These are phyloP conservation scores for Pseudozyma sp. DNA, from an alignment of 1,284 basidiomycete species.

Conservation along the genomic window DNA sequence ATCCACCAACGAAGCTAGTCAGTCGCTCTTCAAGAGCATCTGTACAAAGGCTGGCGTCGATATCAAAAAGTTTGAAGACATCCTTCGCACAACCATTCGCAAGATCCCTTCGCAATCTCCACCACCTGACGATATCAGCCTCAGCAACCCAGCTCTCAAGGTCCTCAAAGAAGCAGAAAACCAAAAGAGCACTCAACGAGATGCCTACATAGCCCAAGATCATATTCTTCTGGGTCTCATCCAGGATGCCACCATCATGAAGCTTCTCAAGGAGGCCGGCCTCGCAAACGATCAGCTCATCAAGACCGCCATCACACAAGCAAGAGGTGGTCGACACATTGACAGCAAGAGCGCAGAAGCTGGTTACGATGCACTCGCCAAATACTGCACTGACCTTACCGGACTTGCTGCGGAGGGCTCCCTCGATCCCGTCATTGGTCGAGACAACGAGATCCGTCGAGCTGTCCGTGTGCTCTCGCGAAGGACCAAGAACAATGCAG, in stretches of 20 bases:
- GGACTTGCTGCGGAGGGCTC: conserved; percentile 73
- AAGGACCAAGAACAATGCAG: conserved; percentile 89
- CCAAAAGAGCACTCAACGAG: conserved; percentile 73
- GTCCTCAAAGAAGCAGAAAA: conserved; percentile 62
- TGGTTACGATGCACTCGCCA: conserved; percentile 68
- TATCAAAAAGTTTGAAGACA: conserved; percentile 67
- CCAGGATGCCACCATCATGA: conserved; percentile 77
- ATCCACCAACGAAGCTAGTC: conserved; percentile 65
- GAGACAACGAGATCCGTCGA: conserved; percentile 66
- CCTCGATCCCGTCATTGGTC: conserved; percentile 74
- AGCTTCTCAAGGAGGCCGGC: conserved; percentile 79
- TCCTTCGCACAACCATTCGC: conserved; percentile 56
- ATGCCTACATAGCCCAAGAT: conserved; percentile 93
- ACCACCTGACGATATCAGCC: conserved; percentile 62
- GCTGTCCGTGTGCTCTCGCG: conserved; percentile 68
- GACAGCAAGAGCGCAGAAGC: conserved; percentile 78
- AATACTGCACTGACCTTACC: conserved; percentile 72
- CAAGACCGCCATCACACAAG: conserved; percentile 82
- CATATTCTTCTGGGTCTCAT: conserved; percentile 81
- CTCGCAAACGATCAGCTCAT: conserved; percentile 78
- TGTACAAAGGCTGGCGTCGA: conserved; percentile 83
- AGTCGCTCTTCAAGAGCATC: conserved; percentile 79
- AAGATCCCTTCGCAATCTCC: conserved; percentile 67
- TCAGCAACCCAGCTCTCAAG: conserved; percentile 57
- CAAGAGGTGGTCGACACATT: conserved; percentile 82